Percentiles rank a stretch among this genome's conserved stretches.
Conservation (phyloP, 2,329 filamentous ascomycete genomes). For the Stemphylium lycopersici region DNA sequence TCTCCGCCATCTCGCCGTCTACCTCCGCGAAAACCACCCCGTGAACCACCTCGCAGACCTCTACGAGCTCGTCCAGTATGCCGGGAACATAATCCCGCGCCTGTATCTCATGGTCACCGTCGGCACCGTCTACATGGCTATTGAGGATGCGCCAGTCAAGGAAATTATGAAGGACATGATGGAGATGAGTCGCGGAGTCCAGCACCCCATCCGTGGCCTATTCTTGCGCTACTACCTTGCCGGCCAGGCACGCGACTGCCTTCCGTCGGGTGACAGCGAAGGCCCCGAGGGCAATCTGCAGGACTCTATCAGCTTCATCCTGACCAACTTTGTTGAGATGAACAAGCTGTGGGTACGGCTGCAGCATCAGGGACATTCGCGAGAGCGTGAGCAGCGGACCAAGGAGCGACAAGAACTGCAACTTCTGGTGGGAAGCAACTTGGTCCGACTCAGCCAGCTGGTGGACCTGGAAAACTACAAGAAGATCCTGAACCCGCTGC, state of each 20-base stretch:
- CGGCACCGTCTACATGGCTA: slow-evolving; percentile 98
- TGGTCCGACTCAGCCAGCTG: slow-evolving; percentile 91
- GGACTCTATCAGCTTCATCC: slow-evolving; percentile 96
- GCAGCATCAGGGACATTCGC: slow-evolving; percentile 95
- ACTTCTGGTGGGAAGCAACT: slow-evolving; percentile 92
- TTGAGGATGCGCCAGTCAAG: slow-evolving; percentile 97
- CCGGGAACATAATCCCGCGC: slow-evolving; percentile 94
- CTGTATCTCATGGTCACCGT: slow-evolving; percentile 99
- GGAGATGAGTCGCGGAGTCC: slow-evolving; percentile 98
- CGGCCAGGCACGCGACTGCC: slow-evolving; percentile 87
- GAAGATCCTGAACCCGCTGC: slow-evolving; percentile 82
- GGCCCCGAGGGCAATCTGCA: slow-evolving; percentile 94
- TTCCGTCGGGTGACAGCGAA: slow-evolving; percentile 82
- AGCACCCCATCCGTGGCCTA: slow-evolving; percentile 92
- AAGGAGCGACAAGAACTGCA: slow-evolving; percentile 95
- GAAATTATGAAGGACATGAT: slow-evolving; percentile 99
- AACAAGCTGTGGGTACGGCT: slow-evolving; percentile 99
- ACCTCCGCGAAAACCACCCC: slow-evolving; percentile 95
- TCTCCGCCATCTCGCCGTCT: slow-evolving; percentile 91
- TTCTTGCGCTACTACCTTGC: slow-evolving; percentile 97
- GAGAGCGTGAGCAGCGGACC: slow-evolving; percentile 90
- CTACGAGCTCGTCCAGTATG: slow-evolving; percentile 97
- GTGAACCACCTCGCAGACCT: slow-evolving; percentile 97
- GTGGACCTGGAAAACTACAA: slow-evolving; percentile 96
- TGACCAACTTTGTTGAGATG: slow-evolving; percentile 99